Evolutionary conservation across 1,284 basidiomycete species (phyloP), one percentile per base, ranked within the genome.

Genomic region (Apiotrichum brassicae): DNA sequence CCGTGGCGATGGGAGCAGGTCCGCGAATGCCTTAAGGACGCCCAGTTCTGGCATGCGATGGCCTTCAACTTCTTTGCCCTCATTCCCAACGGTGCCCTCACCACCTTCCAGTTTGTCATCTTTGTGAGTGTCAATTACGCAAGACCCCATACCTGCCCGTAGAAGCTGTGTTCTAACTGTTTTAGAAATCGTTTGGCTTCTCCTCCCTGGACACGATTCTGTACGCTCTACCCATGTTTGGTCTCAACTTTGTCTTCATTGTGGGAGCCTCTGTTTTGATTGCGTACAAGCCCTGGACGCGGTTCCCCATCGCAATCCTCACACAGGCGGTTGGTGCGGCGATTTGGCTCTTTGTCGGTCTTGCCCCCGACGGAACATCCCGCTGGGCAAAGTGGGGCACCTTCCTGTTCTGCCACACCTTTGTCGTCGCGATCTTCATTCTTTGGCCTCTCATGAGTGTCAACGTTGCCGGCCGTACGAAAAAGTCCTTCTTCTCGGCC

Each of bases 401-500:
- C 20, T 63, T 60, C 49, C 46, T 56, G 14, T 58, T 61, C 47
- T 37, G 35, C 52, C 49, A 36, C 41, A 16, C 52, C 14, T 56
- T 56, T 43, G 48, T 56, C 5, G 45, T 56, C 37, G 33, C 58
- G 9, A 59, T 60, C 3, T 65, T 66, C 53, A 39, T 61, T n/a
- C 33, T 58, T 18, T 65, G 63, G 65, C 54, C 65, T 1, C 56
- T 66, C 28, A 54, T 66, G 46, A 46, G 54, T 8, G 35, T 60
- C 49, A 66, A 66, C 45, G 53, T 57, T 28, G 63, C 61, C 28
- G 63, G 63, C 5, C 52, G 63, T 24, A 65, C 61, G 38, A 65
- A 65, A 56, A 65, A 65, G 54, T 51, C 57, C 11, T 60, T 58
- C 40, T 46, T 61, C 26, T 38, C 38, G 5, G 59, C 49, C 14